Evolutionary conservation across 2,329 filamentous ascomycete species (phyloP).

Genomic region (Pseudocercospora pini-densiflorae): DNA sequence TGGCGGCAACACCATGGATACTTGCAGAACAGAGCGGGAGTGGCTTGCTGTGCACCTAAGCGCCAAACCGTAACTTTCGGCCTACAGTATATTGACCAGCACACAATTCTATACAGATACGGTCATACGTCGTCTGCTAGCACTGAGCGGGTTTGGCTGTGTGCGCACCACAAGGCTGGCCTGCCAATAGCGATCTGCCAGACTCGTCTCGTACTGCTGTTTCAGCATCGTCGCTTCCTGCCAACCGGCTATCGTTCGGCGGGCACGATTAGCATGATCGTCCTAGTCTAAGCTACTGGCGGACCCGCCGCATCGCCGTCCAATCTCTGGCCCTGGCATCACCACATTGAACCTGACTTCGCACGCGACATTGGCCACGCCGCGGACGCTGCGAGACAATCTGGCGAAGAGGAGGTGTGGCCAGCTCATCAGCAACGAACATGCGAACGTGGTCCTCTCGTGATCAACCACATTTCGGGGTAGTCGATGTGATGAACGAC

Average conservation of each 20-base stretch:
- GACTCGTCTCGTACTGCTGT: background rate
- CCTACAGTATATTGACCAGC: background rate
- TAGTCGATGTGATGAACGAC: constrained; percentile 5
- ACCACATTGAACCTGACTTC: constrained; percentile 1
- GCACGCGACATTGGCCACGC: constrained; percentile 1
- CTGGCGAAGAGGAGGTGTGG: background rate
- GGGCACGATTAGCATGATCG: background rate
- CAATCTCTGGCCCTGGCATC: constrained; percentile 7
- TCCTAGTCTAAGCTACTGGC: background rate
- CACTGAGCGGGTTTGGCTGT: background rate
- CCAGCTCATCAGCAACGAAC: background rate
- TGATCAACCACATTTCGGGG: constrained; percentile 1
- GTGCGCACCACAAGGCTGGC: background rate
- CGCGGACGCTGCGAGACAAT: background rate
- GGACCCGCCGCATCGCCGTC: background rate
- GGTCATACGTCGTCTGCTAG: background rate
- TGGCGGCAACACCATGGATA: background rate
- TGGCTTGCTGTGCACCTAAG: background rate
- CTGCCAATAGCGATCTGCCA: background rate
- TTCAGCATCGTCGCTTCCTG: background rate
- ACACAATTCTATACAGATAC: background rate
- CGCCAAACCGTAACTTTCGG: background rate
- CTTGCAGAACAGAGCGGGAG: background rate
- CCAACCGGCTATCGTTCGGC: constrained; percentile 1
- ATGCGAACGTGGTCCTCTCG: background rate